phyloP scores from a whole-genome alignment of 139 green algal genomes.

The Auxenochlorella protothecoides region DNA sequence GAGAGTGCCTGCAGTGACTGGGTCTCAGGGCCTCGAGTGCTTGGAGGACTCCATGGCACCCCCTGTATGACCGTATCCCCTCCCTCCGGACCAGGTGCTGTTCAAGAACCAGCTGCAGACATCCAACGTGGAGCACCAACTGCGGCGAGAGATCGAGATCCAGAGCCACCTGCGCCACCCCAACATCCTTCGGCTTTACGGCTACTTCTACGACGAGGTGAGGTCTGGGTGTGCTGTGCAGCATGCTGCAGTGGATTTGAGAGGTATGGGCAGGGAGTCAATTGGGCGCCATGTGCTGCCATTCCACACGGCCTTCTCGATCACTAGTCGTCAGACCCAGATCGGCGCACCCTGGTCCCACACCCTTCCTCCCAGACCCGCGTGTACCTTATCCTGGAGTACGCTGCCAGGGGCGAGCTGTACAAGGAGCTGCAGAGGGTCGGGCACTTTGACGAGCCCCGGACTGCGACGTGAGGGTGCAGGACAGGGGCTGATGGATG shows the following conservation, averaged over 20 bases:
- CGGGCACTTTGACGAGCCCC: conserved; percentile 71
- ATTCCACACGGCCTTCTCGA: no score
- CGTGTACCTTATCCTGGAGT: conserved; percentile 99
- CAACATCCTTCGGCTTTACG: conserved; percentile 96
- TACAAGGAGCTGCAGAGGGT: conserved; percentile 88
- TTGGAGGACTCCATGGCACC: no score
- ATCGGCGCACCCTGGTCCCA: no score
- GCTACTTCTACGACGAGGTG: conserved; percentile 92
- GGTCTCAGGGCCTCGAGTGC: no score
- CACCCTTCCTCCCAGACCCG: conserved; percentile 47
- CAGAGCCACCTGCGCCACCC: conserved; percentile 93
- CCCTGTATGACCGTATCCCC: neutral
- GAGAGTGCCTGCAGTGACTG: no score
- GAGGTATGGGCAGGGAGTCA: no score
- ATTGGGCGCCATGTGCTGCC: no score
- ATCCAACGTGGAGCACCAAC: conserved; percentile 95
- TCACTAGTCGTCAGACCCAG: no score
- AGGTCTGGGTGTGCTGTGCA: conserved; percentile 8
- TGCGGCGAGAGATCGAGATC: conserved; percentile 97
- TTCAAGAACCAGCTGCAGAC: conserved; percentile 93
- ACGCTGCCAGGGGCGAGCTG: conserved; percentile 85
- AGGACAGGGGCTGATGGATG: neutral
- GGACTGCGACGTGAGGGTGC: conserved; percentile 62
- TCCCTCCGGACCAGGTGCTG: conserved; percentile 57
- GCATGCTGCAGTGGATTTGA: neutral